Conservation (phyloP, 2,329 filamentous ascomycete species). For the Emericellopsis cladophorae region DNA sequence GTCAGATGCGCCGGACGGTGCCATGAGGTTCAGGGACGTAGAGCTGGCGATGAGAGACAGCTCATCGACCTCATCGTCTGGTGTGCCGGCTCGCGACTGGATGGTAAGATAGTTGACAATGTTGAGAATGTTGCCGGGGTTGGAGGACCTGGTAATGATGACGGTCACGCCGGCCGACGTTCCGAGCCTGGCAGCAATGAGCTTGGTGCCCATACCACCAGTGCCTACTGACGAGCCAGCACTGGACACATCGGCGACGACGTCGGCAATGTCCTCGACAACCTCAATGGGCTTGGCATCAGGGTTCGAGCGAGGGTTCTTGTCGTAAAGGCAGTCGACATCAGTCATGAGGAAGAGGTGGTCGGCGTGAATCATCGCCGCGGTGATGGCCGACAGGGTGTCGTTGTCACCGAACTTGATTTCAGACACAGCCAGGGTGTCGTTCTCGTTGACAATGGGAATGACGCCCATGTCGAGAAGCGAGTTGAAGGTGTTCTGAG, state of each 20-base stretch:
- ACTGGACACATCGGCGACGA: slow-evolving; percentile 81
- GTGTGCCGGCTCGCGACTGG: slow-evolving; percentile 15
- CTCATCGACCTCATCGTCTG: slow-evolving; percentile 14
- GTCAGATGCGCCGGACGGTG: slow-evolving; percentile 12
- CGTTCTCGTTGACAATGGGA: slow-evolving; percentile 97
- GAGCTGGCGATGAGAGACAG: slow-evolving; percentile 25
- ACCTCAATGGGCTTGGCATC: slow-evolving; percentile 86
- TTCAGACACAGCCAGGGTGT: slow-evolving; percentile 90
- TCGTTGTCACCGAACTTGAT: slow-evolving; percentile 99
- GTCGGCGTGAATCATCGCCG: slow-evolving; percentile 93
- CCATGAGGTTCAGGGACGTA: slow-evolving; percentile 24
- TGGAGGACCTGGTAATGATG: slow-evolving; percentile 87
- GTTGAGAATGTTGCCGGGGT: slow-evolving; percentile 77
- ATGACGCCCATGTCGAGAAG: slow-evolving; percentile 91
- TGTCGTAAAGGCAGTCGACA: slow-evolving; percentile 93
- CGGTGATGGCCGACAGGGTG: slow-evolving; percentile 89
- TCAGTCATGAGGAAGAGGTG: slow-evolving; percentile 98
- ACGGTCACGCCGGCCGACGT: slow-evolving; percentile 93
- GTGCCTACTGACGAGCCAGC: slow-evolving; percentile 84
- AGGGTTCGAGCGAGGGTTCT: slow-evolving; percentile 76
- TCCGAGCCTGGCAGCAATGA: slow-evolving; percentile 80
- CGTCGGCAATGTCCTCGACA: slow-evolving; percentile 72
- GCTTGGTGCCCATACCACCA: slow-evolving; percentile 96
- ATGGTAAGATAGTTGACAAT: slow-evolving; percentile 73
- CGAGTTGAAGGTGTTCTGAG: slow-evolving; percentile 87